Conservation (phyloP, 106 monocot genomes). For the Phalaenopsis aphrodite region DNA sequence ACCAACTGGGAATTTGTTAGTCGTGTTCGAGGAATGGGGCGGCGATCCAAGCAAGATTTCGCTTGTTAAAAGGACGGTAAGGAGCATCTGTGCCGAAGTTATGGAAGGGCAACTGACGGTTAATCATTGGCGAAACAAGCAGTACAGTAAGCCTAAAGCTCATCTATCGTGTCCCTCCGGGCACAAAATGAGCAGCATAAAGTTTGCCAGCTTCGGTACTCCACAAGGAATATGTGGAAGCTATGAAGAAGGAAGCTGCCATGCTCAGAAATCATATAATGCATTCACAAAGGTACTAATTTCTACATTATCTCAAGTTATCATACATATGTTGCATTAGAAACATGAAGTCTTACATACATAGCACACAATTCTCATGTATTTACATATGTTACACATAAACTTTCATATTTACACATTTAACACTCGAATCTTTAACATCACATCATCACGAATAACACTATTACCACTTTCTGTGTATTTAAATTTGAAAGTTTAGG, state of each 20-base stretch:
- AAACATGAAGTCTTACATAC: no score
- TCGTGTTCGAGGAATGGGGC: constrained; percentile 21
- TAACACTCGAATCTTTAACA: no score
- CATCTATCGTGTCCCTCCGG: constrained; percentile 44
- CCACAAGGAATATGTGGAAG: constrained; percentile 52
- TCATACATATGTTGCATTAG: no score
- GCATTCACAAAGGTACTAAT: constrained; percentile 51
- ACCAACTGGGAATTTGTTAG: constrained; percentile 35
- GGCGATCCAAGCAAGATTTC: constrained; percentile 42
- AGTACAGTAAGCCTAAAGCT: constrained; percentile 29
- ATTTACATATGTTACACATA: no score
- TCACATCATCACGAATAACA: no score
- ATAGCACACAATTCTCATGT: no score
- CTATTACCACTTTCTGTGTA: no score
- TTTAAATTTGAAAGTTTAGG: no score
- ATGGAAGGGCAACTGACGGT: constrained; percentile 46
- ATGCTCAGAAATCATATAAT: constrained; percentile 63
- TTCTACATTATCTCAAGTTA: not conserved
- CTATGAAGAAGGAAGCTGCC: constrained; percentile 49
- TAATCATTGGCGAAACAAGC: constrained; percentile 17
- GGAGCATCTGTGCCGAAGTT: constrained; percentile 45
- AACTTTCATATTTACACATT: no score
- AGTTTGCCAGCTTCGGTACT: constrained; percentile 76
- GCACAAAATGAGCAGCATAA: constrained; percentile 39
- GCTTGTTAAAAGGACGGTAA: constrained; percentile 28